Base-by-base conservation (phyloP, 2,329 filamentous ascomycete species). In the Capronia epimyces region DNA sequence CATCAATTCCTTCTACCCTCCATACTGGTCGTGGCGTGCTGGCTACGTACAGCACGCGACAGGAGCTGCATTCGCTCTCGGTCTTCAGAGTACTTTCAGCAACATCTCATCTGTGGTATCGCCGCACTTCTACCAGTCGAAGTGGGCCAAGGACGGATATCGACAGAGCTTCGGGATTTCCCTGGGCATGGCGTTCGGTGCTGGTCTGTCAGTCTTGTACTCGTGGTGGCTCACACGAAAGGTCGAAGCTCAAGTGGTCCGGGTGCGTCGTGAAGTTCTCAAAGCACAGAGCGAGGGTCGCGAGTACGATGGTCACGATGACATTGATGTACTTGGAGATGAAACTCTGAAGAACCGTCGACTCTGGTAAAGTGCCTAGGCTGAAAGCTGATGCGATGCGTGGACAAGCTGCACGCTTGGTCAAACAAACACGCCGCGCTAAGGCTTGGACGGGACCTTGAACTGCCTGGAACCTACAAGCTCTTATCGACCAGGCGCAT, bases 1-100 rank as follows among this genome's bases (percentile, higher is more conserved):
- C 18, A 16, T 16, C 12, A 25, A 22, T 18, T 27, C 12, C 7
- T 18, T 27, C 12, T 24, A 24, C 24, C 15, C 27, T 15, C 41
- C 41, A 10, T 43, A 25, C 41, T 43, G 41, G 41, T 31, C 41
- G 2, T 43, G 41, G 41, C 10, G 41, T n/a, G 27, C 21, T 6
- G 24, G 21, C 4, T 27, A 16, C 18, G 6, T 43, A 15, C 13
- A 16, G 12, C 21, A 24, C 22, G 16, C 41, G 2, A 43, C 21
- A 6, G 41, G 41, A 13, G 24, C 41, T 13, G 41, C 41, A n/a
- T 43, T 43, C 27, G 41, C 22, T 13, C 13, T 43, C 21, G 41
- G 41, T 9, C 16, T 43, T 8, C 41, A 43, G 21, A 25, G 21
- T 25, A 18, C 21, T 29, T n/a, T 43, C 10, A 24, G 21, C 12